Evolutionary conservation across 2,329 filamentous ascomycete genomes (phyloP), one percentile per base, ranked within the genome.

Genomic region (Cercospora sojina): DNA sequence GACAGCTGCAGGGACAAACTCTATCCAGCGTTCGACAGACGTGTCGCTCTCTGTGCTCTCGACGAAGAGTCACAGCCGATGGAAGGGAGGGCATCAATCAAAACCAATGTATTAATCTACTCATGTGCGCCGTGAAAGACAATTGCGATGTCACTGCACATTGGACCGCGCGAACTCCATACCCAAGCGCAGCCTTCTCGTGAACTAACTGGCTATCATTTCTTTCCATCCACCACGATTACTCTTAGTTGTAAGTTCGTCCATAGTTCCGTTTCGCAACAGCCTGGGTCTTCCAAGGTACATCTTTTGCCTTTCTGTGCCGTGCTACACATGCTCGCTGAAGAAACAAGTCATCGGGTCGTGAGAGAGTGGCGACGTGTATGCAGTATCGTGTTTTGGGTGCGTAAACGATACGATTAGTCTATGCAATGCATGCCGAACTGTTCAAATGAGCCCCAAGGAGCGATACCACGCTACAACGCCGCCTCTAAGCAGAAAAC

Each of bases 331-430:
- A 70, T 66, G 64, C 65, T 69, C 59, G 69, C 66, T 66, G 59
- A 53, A 59, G 58, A 64, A 62, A 64, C 57, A 55, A 56, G 61
- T 66, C 67, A 68, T 69, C 67, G 67, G 65, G 64, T 66, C 66
- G 68, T 71, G 62, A 66, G 62, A 66, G 64, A 47, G 61, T 58
- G 65, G 59, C 62, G 66, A 64, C 49, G 64, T 63, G 66, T 68
- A 59, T 63, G 59, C 38, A 61, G 51, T 56, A 57, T 68, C 59
- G 56, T 66, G 63, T 66, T 71, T 67, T 66, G 62, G 66, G 66
- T 61, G 67, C 55, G 62, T 61, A 62, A 70, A 57, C 67, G 72
- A 71, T 74, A 73, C 70, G 66, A 77, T 77, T 76, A 77, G 76
- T 81, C 72, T 74, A 74, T 73, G 72, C 72, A 70, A 72, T 71